A percentile compares a stretch with the other conserved stretches of the same genome.
Conservation (phyloP, 106 monocot species). For the Xerophyta viscosa region DNA sequence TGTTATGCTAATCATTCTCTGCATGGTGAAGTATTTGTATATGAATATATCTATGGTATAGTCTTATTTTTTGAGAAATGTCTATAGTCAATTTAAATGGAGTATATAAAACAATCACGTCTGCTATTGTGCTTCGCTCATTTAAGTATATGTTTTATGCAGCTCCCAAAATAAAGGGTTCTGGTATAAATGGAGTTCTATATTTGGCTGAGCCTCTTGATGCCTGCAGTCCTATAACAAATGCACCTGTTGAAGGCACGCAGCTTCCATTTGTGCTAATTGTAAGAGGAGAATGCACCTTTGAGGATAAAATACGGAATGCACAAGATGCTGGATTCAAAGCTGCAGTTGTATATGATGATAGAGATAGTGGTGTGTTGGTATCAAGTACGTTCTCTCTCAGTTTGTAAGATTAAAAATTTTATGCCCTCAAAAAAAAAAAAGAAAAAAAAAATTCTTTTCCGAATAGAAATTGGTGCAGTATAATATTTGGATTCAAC, state of each 20-base stretch:
- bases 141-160: constrained; percentile 5
- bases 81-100: no score
- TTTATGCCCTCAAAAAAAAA: no score
- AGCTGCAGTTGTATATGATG: constrained; percentile 44
- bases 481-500: no score
- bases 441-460: no score
- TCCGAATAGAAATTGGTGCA: no score
- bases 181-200: constrained; percentile 36
- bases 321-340: constrained; percentile 61
- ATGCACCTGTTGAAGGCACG: constrained; percentile 10
- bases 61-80: no score
- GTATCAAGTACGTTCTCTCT: constrained; percentile 31
- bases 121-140: no score
- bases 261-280: constrained; percentile 32
- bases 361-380: constrained; percentile 24
- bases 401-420: no score
- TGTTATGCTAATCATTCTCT: no score
- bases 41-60: no score
- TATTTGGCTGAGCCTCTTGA: constrained; percentile 41
- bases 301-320: constrained; percentile 55
- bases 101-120: no score
- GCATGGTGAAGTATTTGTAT: no score
- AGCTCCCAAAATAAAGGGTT: constrained; percentile 47
- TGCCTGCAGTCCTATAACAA: constrained; percentile 37
- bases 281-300: constrained; percentile 52